phyloP scores from a whole-genome alignment of 2,329 filamentous ascomycete genomes.

The Aspergillus tamarii region DNA sequence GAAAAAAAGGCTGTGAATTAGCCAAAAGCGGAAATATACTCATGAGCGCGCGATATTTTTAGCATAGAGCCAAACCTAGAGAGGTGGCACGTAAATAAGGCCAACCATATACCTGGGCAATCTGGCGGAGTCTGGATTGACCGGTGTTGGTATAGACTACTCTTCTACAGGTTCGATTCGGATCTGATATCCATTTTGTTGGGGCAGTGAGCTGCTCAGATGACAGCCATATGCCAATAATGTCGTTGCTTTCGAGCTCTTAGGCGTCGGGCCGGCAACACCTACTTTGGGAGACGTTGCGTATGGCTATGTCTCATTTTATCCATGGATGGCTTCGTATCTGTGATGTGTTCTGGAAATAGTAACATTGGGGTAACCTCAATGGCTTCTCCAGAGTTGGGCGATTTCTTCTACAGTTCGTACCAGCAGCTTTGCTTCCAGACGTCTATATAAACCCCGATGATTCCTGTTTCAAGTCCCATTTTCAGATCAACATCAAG shows the following conservation, averaged over 20 bases:
- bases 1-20: neutral
- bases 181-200: neutral
- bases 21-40: neutral
- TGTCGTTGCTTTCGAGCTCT: neutral
- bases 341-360: neutral
- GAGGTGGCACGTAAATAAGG: neutral
- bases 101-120: neutral
- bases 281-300: neutral
- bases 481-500: neutral
- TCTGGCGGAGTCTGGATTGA: neutral
- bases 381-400: neutral
- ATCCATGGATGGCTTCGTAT: constrained; percentile 4
- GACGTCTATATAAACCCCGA: neutral
- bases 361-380: neutral
- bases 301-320: constrained; percentile 1
- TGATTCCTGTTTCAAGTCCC: too few relatives aligned
- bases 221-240: neutral
- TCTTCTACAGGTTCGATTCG: neutral
- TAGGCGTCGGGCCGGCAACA: neutral
- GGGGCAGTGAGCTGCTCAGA: constrained; percentile 2
- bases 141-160: too few relatives aligned
- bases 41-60: neutral
- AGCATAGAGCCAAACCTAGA: neutral
- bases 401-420: neutral
- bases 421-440: neutral